phyloP scores from a whole-genome alignment of 2,329 filamentous ascomycete genomes.

The Mollisia scopiformis region DNA sequence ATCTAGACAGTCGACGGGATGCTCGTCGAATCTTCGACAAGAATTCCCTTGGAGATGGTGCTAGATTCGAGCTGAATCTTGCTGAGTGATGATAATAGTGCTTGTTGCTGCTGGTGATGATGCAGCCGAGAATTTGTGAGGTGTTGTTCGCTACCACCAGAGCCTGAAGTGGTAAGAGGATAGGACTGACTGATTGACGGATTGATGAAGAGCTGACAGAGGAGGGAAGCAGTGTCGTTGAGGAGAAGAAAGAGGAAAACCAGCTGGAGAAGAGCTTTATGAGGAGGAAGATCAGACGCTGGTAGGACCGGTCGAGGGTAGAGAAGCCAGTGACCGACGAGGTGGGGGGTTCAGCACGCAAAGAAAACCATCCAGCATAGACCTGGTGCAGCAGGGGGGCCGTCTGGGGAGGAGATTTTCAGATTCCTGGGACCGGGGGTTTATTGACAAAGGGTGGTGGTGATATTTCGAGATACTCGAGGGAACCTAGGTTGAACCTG shows the following conservation, averaged over 20 bases:
- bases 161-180: not conserved
- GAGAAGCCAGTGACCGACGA: slow-evolving; percentile 15
- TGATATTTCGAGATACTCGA: slow-evolving; percentile 7
- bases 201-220: too few species aligned
- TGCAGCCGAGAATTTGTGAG: not conserved
- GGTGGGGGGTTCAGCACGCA: slow-evolving; percentile 14
- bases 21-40: not conserved
- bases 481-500: not conserved
- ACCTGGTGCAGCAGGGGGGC: slow-evolving; percentile 6
- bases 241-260: not conserved
- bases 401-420: slow-evolving; percentile 10
- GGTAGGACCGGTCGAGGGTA: slow-evolving; percentile 5
- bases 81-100: too few species aligned
- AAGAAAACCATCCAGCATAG: slow-evolving; percentile 14
- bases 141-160: not conserved
- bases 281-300: slow-evolving; percentile 14
- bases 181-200: not conserved
- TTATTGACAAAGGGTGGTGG: not conserved
- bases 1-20: not conserved
- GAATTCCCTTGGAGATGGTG: not conserved
- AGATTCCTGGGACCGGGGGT: slow-evolving; percentile 15
- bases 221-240: not conserved
- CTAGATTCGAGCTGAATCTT: not conserved
- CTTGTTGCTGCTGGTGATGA: not conserved
- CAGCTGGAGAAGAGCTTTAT: slow-evolving; percentile 3